Base-by-base conservation (phyloP, 148 eudicot species). In the Rhododendron ferrugineum region DNA sequence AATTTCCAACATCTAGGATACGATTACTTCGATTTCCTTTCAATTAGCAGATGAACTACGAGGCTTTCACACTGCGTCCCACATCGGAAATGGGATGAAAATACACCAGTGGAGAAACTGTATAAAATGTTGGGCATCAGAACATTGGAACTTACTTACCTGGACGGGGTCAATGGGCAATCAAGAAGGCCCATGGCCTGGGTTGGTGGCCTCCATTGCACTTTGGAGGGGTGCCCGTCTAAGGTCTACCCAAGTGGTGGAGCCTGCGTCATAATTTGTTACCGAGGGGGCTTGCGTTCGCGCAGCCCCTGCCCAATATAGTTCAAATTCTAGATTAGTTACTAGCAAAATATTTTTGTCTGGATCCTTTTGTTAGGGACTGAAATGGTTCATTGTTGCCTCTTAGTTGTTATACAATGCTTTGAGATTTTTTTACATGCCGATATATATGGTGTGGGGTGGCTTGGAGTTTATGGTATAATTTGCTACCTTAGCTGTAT, bases 101-200 rank as follows among this genome's bases (percentile, higher is more conserved):
- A 6, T 58, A 58, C 64, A 58, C 26, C 64, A 22, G n/a, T 20
- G 9, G n/a, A 2, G n/a, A 2, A 22, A 1, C 64, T 20, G 64
- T 4, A 58, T 58, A 58, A 58, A 58, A 58, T 20, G 64, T 58
- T 22, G 8, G 26, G 6, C n/a, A 20, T 22, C 10, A 58, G 9
- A 5, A 6, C 26, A 1, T 58, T 58, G 10, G 0, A 68, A 87
- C 89, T 85, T 88, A 93, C 96, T 91, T 93, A 93, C 94, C 96
- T 93, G 94, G 96, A 93, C 94, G 93, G 92, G 96, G 94, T 91
- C 86, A 80, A 88, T 93, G 96, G 92, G 90, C 52, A 89, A 92
- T 93, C 96, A 92, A n/a, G 37, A 88, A 89, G 91, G 86, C 84
- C 87, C 90, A 89, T 91, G 86, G 93, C 90, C 93, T 92, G 89